Conservation (phyloP, 176 grass and related monocot genomes). For the Phragmites australis region DNA sequence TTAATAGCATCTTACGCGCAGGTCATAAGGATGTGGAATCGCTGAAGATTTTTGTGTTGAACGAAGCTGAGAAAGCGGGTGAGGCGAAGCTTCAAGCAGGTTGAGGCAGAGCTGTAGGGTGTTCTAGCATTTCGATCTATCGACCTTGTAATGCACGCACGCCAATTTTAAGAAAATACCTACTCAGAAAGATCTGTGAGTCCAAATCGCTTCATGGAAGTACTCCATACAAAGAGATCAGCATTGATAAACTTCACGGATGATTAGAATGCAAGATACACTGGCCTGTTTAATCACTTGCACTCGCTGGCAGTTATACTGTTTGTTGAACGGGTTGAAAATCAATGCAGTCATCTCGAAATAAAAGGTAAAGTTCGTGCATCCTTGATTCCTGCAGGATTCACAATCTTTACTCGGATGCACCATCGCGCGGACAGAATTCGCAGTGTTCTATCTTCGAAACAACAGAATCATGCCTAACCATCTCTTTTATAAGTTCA, state of each 20-base stretch:
- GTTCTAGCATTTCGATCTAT: not conserved
- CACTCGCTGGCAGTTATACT: not conserved
- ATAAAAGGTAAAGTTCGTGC: not conserved
- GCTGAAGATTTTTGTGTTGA: constrained; percentile 76
- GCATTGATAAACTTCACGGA: not conserved
- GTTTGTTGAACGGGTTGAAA: not conserved
- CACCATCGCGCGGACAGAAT: too few species aligned
- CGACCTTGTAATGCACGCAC: not conserved
- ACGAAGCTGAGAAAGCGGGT: constrained; percentile 70
- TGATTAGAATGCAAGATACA: not conserved
- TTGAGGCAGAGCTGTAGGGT: not conserved
- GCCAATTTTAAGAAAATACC: constrained; percentile 9
- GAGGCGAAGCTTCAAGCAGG: constrained; percentile 47
- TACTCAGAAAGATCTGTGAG: not conserved
- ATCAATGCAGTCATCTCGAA: not conserved
- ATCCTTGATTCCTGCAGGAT: not conserved
- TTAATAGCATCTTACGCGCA: constrained; percentile 16
- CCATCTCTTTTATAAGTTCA: too few species aligned
- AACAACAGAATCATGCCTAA: too few species aligned
- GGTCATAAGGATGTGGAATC: constrained; percentile 75
- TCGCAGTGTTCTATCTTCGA: too few species aligned
- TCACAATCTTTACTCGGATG: not conserved
- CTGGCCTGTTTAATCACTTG: not conserved
- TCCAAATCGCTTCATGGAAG: not conserved
- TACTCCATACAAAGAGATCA: not conserved